phyloP scores from a whole-genome alignment of 306 rosid species.

The Glycine latifolia region DNA sequence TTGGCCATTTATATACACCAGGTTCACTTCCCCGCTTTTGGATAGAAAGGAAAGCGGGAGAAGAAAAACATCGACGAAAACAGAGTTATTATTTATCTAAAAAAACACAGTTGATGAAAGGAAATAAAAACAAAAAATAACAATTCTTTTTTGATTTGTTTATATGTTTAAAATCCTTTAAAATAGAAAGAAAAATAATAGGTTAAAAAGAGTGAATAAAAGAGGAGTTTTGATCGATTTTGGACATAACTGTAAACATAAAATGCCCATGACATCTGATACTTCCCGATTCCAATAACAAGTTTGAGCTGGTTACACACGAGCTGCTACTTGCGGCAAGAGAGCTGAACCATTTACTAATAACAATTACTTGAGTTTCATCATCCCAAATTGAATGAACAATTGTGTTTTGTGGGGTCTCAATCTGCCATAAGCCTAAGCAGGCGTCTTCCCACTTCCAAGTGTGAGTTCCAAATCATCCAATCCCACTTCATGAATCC shows the following conservation, averaged over 20 bases:
- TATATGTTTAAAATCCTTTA: constrained; percentile 6
- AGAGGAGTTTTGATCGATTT: neutral
- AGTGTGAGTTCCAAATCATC: constrained; percentile 97
- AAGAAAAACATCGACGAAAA: neutral
- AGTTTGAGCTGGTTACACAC: constrained; percentile 11
- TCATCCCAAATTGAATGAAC: constrained; percentile 39
- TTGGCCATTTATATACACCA: neutral
- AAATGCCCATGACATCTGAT: constrained; percentile 29
- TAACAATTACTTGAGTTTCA: constrained; percentile 22
- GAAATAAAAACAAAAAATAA: neutral
- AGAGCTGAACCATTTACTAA: constrained; percentile 20
- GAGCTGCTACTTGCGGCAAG: constrained; percentile 11
- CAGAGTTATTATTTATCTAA: neutral
- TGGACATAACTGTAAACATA: constrained; percentile 41
- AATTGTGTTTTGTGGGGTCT: constrained; percentile 2
- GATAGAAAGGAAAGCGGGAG: neutral
- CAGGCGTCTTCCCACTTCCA: constrained; percentile 69
- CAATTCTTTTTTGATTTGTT: neutral
- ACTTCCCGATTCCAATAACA: neutral
- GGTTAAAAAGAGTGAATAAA: constrained; percentile 16
- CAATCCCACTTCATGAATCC: constrained; percentile 85
- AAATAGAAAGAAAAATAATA: neutral
- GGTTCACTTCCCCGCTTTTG: neutral
- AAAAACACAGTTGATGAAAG: neutral
- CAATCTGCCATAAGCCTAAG: constrained; percentile 30